Evolutionary conservation across 1,284 basidiomycete species (phyloP).

Genomic region (Salmacisia buchloeana): DNA sequence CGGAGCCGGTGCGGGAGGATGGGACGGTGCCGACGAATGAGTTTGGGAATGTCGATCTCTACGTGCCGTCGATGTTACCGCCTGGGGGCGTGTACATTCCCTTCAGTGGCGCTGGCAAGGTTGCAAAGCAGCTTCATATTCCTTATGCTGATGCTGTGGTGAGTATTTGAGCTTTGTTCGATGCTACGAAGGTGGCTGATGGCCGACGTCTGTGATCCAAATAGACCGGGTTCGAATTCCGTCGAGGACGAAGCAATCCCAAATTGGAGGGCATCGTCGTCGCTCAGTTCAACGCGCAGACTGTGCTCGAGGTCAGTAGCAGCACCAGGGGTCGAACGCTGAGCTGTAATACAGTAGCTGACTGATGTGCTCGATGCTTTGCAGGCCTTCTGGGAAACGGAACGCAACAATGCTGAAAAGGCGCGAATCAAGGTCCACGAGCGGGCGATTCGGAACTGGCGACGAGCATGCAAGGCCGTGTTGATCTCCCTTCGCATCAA

Average conservation of each 20-base stretch:
- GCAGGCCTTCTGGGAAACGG: slow-evolving; percentile 77
- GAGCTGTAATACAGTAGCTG: background rate
- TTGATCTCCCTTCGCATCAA: slow-evolving; percentile 75
- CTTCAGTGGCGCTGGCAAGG: slow-evolving; percentile 61
- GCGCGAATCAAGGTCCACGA: slow-evolving; percentile 71
- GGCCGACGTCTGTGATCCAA: background rate
- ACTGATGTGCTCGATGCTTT: background rate
- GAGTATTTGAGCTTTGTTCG: slow-evolving; percentile 42
- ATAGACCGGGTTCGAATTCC: slow-evolving; percentile 90
- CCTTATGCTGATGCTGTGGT: slow-evolving; percentile 90
- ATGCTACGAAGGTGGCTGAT: background rate
- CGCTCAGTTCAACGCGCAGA: slow-evolving; percentile 70
- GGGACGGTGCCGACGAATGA: slow-evolving; percentile 88
- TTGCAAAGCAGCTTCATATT: slow-evolving; percentile 78
- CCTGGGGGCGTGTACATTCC: slow-evolving; percentile 78
- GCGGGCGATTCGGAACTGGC: slow-evolving; percentile 80
- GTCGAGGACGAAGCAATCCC: slow-evolving; percentile 78
- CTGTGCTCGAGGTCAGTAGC: slow-evolving; percentile 66
- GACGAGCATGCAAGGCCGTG: slow-evolving; percentile 75
- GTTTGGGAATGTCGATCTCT: slow-evolving; percentile 96
- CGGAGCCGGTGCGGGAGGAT: slow-evolving; percentile 72
- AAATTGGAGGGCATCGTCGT: slow-evolving; percentile 81
- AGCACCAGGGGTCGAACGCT: background rate
- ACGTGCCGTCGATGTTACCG: slow-evolving; percentile 90
- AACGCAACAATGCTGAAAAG: slow-evolving; percentile 70